These are phyloP conservation scores for Nyssa sinensis DNA, from an alignment of 148 eudicot species.

Conservation along the genomic window DNA sequence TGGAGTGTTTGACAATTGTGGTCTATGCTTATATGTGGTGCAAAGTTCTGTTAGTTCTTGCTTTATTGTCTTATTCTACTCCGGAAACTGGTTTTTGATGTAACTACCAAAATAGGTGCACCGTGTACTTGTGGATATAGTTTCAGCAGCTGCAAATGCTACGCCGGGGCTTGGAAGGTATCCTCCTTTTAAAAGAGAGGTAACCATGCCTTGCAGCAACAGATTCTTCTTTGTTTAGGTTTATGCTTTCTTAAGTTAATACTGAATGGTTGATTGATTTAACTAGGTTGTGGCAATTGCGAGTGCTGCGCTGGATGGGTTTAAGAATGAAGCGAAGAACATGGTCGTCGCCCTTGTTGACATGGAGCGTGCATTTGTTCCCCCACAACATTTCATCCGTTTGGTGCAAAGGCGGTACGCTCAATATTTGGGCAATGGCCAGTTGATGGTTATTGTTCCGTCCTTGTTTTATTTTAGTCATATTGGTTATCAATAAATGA, in stretches of 20 bases:
- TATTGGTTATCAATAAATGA: too few species aligned
- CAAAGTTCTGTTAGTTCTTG: background rate
- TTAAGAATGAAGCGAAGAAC: conserved; percentile 86
- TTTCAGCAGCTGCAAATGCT: conserved; percentile 92
- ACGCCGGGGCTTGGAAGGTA: conserved; percentile 99
- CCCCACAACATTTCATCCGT: conserved; percentile 98
- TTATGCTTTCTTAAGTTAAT: conserved; percentile 2
- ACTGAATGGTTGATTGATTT: background rate
- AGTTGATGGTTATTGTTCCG: background rate
- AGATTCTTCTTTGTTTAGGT: background rate
- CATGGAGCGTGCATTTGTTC: conserved; percentile 99
- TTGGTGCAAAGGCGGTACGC: conserved; percentile 95
- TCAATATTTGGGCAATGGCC: conserved; percentile 7
- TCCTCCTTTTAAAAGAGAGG: conserved; percentile 98
- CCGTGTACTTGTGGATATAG: conserved; percentile 88
- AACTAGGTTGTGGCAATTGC: conserved; percentile 89
- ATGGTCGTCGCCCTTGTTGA: conserved; percentile 97
- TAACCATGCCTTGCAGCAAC: conserved; percentile 18
- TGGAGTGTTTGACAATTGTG: too few species aligned
- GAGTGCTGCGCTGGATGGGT: conserved; percentile 78
- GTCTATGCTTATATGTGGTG: too few species aligned
- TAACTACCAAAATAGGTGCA: conserved; percentile 58
- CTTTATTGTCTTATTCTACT: background rate
- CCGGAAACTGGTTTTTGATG: background rate
- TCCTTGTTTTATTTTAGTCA: background rate